Evolutionary conservation across 2,329 filamentous ascomycete species (phyloP), one percentile per base, ranked within the genome.

Genomic region (Teratosphaeria pseudoeucalypti): DNA sequence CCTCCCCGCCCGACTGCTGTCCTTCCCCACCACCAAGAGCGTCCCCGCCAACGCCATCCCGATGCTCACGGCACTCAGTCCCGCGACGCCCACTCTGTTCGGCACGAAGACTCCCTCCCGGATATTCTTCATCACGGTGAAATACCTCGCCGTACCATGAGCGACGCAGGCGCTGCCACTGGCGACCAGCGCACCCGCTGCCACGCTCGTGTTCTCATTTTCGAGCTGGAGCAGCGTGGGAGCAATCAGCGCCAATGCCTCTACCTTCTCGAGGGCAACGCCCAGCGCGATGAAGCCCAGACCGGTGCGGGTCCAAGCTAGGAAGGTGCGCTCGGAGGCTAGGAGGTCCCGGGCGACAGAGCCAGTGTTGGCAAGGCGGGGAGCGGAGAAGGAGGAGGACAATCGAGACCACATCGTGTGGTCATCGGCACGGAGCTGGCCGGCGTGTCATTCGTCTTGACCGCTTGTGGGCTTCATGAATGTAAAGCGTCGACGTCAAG

Each of bases 271-370:
- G 58, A 81, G 75, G n/a, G 79, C 79, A 34, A 81, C 76, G 23
- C 79, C 79, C 1, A 82, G 72, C 1, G 78, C 79, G 43, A 81
- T 74, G 68, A 81, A 81, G 6, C 78, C 79, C 5, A 81, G 75
- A 0, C 78, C 78, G 2, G 77, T 80, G 11, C 79, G 74, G 11
- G 78, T 76, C 80, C 79, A 82, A 34, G 79, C 77, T 23, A 82
- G 74, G 64, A 80, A 81, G 2, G 78, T 82, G 11, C 79, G 76
- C 66, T 82, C 81, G 53, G 77, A 78, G 23, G 81, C 80, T 37
- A 82, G 78, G 60, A 82, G 78, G 65, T 82, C 80, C 52, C 78
- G 76, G 10, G 79, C 78, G 32, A 78, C 73, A 12, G 75, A 79
- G 58, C 79, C 79, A 9, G 76, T 79, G 68, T 81, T 81, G 59